A percentile compares a stretch with the other conserved stretches of the same genome.
phyloP scores from a whole-genome alignment of 768 basidiomycete genomes.

The Collybia sordida region DNA sequence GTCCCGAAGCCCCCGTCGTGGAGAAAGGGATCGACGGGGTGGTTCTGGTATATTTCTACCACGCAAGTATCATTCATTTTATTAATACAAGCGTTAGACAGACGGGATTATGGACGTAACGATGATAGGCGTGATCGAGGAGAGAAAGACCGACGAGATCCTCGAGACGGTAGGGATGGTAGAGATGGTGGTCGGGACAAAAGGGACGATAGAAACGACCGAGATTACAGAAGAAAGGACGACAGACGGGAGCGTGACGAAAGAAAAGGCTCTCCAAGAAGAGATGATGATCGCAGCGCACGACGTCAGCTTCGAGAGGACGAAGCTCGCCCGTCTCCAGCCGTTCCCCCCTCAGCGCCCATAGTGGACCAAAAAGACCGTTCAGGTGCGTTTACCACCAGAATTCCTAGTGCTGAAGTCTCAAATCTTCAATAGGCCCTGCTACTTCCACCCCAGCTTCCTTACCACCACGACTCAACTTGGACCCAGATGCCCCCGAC shows the following conservation, averaged over 20 bases:
- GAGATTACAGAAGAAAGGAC: slow-evolving; percentile 25
- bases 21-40: slow-evolving; percentile 39
- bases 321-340: slow-evolving; percentile 14
- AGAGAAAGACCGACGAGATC: slow-evolving; percentile 37
- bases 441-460: slow-evolving; percentile 6
- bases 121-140: slow-evolving; percentile 38
- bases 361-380: slow-evolving; percentile 7
- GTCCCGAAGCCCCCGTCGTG: slow-evolving; percentile 46
- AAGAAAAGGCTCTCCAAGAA: slow-evolving; percentile 20
- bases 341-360: slow-evolving; percentile 1
- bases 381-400: not conserved
- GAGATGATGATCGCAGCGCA: slow-evolving; percentile 11
- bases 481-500: slow-evolving; percentile 41
- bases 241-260: slow-evolving; percentile 21
- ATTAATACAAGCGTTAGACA: slow-evolving; percentile 24
- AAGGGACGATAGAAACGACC: slow-evolving; percentile 33
- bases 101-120: slow-evolving; percentile 39
- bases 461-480: slow-evolving; percentile 25
- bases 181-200: slow-evolving; percentile 33
- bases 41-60: slow-evolving; percentile 14
- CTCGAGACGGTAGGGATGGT: slow-evolving; percentile 19
- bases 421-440: not conserved
- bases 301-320: slow-evolving; percentile 9
- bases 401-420: not conserved
- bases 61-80: not conserved